Evolutionary conservation across 805 yeast species (phyloP).

Genomic region (Saturnispora dispora): DNA sequence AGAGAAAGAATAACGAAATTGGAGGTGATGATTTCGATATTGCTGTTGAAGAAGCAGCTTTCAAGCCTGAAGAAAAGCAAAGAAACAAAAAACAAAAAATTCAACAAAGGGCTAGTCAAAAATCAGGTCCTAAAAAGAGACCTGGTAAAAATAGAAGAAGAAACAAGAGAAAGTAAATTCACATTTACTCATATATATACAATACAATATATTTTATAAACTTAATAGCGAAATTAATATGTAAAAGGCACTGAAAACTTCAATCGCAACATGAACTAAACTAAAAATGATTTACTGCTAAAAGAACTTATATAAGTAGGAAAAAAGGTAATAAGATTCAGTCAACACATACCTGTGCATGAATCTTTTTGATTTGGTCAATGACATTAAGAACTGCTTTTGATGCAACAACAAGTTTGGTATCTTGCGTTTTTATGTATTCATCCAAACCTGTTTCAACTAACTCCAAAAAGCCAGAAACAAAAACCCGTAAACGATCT

Average conservation of each 20-base stretch:
- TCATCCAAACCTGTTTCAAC: slow-evolving; percentile 41
- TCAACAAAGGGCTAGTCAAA: slow-evolving; percentile 23
- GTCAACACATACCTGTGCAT: slow-evolving; percentile 13
- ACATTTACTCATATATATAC: slow-evolving; percentile 1
- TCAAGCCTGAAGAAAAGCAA: slow-evolving; percentile 30
- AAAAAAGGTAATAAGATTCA: not conserved
- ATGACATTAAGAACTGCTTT: slow-evolving; percentile 13
- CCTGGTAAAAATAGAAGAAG: slow-evolving; percentile 51
- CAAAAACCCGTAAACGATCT: slow-evolving; percentile 45
- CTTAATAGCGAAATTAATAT: not conserved
- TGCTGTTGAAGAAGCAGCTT: slow-evolving; percentile 87
- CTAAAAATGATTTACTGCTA: no score
- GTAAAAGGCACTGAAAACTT: not conserved
- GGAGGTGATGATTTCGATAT: slow-evolving; percentile 72
- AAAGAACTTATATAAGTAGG: no score
- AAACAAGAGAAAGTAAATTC: slow-evolving; percentile 17
- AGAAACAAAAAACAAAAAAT: slow-evolving; percentile 53
- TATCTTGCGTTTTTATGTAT: slow-evolving; percentile 45
- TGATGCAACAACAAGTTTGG: slow-evolving; percentile 16
- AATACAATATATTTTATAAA: slow-evolving; percentile 3
- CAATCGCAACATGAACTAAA: not conserved
- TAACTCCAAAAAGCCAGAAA: slow-evolving; percentile 43
- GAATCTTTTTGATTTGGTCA: slow-evolving; percentile 14
- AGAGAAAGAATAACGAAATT: slow-evolving; percentile 71
- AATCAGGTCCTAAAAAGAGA: slow-evolving; percentile 40